phyloP scores from a whole-genome alignment of 1,284 basidiomycete species.

The Phellinidium pouzarii region DNA sequence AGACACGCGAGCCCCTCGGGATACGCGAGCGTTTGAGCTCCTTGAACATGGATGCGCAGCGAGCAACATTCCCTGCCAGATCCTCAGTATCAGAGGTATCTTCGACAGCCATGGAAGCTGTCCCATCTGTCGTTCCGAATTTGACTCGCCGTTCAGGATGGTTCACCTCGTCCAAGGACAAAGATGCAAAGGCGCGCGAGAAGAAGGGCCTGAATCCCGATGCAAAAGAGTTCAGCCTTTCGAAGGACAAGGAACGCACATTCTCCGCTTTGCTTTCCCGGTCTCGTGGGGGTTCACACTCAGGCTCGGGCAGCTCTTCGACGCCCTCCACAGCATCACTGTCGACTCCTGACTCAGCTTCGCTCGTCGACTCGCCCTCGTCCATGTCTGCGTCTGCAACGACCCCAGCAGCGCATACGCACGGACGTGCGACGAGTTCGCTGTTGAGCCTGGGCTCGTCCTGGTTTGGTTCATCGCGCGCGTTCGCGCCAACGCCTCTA shows the following conservation, averaged over 20 bases:
- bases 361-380: slow-evolving; percentile 5
- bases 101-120: not conserved
- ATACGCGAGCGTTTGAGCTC: slow-evolving; percentile 8
- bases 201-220: slow-evolving; percentile 31
- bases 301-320: slow-evolving; percentile 10
- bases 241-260: slow-evolving; percentile 18
- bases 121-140: not conserved
- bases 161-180: slow-evolving; percentile 17
- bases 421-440: slow-evolving; percentile 1
- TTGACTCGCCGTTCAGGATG: slow-evolving; percentile 13
- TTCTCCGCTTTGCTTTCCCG: slow-evolving; percentile 15
- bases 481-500: slow-evolving; percentile 28
- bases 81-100: not conserved
- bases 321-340: slow-evolving; percentile 13
- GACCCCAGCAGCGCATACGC: not conserved
- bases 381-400: slow-evolving; percentile 1
- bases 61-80: slow-evolving; percentile 9
- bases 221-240: slow-evolving; percentile 31
- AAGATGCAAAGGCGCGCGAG: slow-evolving; percentile 7
- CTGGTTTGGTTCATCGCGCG: slow-evolving; percentile 21
- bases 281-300: slow-evolving; percentile 6
- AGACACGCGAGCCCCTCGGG: slow-evolving; percentile 7
- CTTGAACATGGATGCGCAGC: slow-evolving; percentile 14
- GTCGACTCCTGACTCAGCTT: slow-evolving; percentile 10
- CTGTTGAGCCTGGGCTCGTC: slow-evolving; percentile 11